A percentile compares a stretch with the other conserved stretches of the same genome.
These are phyloP conservation scores for Wickerhamiella slavikovae DNA, from an alignment of 805 yeast genomes.

Conservation along the genomic window DNA sequence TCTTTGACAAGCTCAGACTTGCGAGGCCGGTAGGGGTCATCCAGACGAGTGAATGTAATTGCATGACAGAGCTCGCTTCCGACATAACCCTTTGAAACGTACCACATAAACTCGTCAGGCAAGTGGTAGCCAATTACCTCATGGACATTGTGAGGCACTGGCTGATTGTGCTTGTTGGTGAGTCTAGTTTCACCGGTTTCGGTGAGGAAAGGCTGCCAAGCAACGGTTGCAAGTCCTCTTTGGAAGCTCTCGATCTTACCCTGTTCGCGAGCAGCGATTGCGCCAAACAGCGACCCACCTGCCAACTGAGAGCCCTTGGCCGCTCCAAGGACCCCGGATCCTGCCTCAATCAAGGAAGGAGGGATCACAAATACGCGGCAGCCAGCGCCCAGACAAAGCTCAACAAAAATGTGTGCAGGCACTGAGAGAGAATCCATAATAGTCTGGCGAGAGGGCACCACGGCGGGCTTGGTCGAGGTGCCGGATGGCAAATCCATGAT, in stretches of 20 bases:
- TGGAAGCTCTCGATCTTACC: conserved; percentile 30
- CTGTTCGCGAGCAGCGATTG: conserved; percentile 12
- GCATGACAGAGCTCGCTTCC: conserved; percentile 45
- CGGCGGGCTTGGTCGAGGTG: conserved; percentile 34
- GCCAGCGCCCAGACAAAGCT: conserved; percentile 60
- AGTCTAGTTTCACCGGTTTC: conserved; percentile 49
- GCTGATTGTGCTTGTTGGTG: conserved; percentile 23
- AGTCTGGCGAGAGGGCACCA: conserved; percentile 37
- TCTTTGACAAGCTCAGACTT: too few relatives aligned
- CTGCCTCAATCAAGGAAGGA: conserved; percentile 1
- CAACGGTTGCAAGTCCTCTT: conserved; percentile 47
- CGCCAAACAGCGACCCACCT: conserved; percentile 14
- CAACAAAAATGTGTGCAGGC: conserved; percentile 47
- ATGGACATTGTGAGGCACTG: conserved; percentile 59
- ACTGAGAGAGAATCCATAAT: conserved; percentile 40
- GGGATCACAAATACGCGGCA: conserved; percentile 26
- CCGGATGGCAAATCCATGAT: conserved; percentile 56
- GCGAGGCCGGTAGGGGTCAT: conserved; percentile 22
- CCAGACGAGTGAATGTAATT: conserved; percentile 38
- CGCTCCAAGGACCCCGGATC: conserved; percentile 6
- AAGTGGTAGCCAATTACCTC: conserved; percentile 66
- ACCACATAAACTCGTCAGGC: conserved; percentile 71
- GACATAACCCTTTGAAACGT: conserved; percentile 57
- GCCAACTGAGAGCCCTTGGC: conserved; percentile 11
- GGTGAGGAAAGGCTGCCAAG: conserved; percentile 55